Evolutionary conservation across 352 stramenopile species (phyloP).

Genomic region (Pythium coloratum): DNA sequence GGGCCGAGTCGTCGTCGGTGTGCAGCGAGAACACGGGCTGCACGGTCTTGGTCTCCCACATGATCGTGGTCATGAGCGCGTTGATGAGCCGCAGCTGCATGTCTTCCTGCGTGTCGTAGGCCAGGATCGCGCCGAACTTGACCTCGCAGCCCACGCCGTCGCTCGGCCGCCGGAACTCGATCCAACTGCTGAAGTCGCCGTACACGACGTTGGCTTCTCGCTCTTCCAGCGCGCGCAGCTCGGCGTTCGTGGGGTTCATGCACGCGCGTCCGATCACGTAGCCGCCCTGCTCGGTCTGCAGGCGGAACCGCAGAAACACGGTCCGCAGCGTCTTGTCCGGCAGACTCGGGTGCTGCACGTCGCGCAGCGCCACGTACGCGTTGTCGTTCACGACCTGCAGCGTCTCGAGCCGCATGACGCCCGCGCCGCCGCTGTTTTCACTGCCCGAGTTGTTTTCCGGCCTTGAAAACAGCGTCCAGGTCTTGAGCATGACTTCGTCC

Average conservation of each 20-base stretch:
- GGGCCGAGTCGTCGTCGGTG: not conserved
- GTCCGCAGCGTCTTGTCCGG: slow-evolving; percentile 37
- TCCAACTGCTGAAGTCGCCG: slow-evolving; percentile 33
- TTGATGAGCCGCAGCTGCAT: slow-evolving; percentile 30
- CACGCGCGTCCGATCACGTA: slow-evolving; percentile 62
- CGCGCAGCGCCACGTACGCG: slow-evolving; percentile 32
- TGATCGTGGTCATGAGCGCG: slow-evolving; percentile 33
- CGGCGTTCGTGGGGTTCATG: slow-evolving; percentile 45
- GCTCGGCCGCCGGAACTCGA: slow-evolving; percentile 42
- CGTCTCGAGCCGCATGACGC: slow-evolving; percentile 31
- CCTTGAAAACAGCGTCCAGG: slow-evolving; percentile 28
- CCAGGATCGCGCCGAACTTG: slow-evolving; percentile 61
- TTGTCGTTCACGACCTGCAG: slow-evolving; percentile 38
- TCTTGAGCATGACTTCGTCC: slow-evolving; percentile 30
- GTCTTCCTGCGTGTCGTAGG: slow-evolving; percentile 61
- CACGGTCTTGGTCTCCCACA: slow-evolving; percentile 58
- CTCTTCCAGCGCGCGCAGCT: slow-evolving; percentile 31
- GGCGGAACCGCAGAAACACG: slow-evolving; percentile 35
- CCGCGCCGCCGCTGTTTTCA: slow-evolving; percentile 8
- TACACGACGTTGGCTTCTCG: slow-evolving; percentile 31
- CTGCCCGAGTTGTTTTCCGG: slow-evolving; percentile 28
- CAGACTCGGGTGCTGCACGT: slow-evolving; percentile 31
- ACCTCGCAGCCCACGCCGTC: slow-evolving; percentile 44
- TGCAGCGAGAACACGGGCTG: slow-evolving; percentile 32
- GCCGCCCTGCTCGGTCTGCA: slow-evolving; percentile 34